These are phyloP conservation scores for Rhizopus sp. DNA, from an alignment of 371 early-diverging fungal species.

Conservation along the genomic window DNA sequence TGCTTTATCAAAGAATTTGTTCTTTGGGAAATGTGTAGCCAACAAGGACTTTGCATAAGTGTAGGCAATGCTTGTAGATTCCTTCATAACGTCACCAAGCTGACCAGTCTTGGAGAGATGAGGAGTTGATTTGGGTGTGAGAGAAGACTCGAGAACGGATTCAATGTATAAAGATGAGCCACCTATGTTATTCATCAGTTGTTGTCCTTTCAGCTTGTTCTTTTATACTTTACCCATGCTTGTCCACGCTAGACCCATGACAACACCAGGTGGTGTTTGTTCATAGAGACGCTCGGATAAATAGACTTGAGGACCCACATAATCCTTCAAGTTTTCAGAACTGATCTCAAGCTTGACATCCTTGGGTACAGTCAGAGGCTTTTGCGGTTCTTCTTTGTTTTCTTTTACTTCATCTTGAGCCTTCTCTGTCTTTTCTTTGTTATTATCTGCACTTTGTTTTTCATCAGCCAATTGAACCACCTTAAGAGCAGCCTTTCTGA, in stretches of 20 bases:
- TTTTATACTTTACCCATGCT: constrained; percentile 69
- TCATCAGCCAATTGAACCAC: constrained; percentile 70
- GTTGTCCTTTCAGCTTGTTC: no score
- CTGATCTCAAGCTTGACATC: constrained; percentile 62
- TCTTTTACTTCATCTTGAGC: constrained; percentile 10
- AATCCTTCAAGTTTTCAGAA: constrained; percentile 80
- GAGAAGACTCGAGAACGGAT: constrained; percentile 83
- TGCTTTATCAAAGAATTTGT: constrained; percentile 89
- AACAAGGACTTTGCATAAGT: constrained; percentile 87
- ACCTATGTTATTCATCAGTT: constrained; percentile 44
- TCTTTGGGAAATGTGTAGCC: constrained; percentile 73
- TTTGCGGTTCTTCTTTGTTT: constrained; percentile 30
- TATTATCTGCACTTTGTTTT: constrained; percentile 26
- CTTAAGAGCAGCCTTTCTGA: constrained; percentile 93
- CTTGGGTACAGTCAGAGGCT: constrained; percentile 57
- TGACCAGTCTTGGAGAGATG: constrained; percentile 86
- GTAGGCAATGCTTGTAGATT: constrained; percentile 93
- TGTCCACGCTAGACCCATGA: constrained; percentile 97
- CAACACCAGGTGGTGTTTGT: constrained; percentile 88
- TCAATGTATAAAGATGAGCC: constrained; percentile 95
- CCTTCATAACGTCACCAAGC: constrained; percentile 98
- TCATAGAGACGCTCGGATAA: constrained; percentile 91
- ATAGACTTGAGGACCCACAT: constrained; percentile 90
- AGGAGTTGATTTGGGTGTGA: constrained; percentile 67
- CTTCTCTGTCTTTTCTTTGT: constrained; percentile 13